phyloP scores from a whole-genome alignment of 805 yeast genomes.

The Candida maris region DNA sequence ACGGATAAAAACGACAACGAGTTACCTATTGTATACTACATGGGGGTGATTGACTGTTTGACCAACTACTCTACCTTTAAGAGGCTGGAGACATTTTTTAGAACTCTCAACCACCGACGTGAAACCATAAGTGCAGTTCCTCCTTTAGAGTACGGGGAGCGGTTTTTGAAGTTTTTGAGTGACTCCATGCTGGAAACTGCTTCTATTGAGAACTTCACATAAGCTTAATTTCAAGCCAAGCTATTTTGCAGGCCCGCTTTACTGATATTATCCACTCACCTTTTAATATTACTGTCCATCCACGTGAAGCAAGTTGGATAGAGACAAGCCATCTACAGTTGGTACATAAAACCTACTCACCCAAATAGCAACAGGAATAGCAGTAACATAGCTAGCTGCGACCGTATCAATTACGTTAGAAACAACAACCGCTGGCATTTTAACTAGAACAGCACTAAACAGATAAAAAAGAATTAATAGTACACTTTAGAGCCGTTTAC shows the following conservation, averaged over 20 bases:
- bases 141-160: slow-evolving; percentile 81
- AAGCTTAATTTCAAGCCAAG: background rate
- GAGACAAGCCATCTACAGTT: no score
- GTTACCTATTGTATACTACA: slow-evolving; percentile 67
- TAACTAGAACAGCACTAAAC: background rate
- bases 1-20: slow-evolving; percentile 63
- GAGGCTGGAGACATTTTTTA: slow-evolving; percentile 79
- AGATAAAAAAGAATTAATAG: slow-evolving; percentile 2
- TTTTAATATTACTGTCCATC: no score
- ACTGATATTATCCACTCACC: no score
- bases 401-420: no score
- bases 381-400: no score
- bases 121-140: slow-evolving; percentile 84
- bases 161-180: slow-evolving; percentile 71
- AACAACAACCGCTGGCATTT: no score
- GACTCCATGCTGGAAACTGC: slow-evolving; percentile 9
- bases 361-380: no score
- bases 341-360: no score
- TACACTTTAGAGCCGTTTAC: slow-evolving; percentile 9
- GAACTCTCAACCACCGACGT: slow-evolving; percentile 66
- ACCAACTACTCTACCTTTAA: slow-evolving; percentile 76
- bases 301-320: no score
- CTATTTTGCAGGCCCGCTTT: no score
- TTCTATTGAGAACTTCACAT: background rate
- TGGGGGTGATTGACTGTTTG: slow-evolving; percentile 92